Conservation (phyloP, 2,329 filamentous ascomycete species). For the Fusarium globosum region DNA sequence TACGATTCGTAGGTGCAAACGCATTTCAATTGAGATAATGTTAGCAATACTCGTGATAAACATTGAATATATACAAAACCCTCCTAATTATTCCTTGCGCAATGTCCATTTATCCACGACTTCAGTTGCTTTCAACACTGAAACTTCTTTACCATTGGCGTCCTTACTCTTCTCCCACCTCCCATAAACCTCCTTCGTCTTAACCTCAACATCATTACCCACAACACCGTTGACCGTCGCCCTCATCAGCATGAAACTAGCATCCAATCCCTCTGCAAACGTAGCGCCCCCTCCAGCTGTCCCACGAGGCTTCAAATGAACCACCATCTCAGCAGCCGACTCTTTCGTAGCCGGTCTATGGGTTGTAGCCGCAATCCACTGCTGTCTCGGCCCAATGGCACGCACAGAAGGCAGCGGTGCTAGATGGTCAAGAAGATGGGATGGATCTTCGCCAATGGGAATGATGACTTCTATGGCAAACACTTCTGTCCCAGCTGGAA, state of each 20-base stretch:
- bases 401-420: neutral
- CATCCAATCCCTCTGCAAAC: neutral
- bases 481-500: neutral
- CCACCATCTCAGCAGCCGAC: neutral
- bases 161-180: neutral
- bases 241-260: neutral
- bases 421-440: neutral
- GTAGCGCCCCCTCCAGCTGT: neutral
- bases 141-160: neutral
- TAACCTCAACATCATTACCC: neutral
- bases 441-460: neutral
- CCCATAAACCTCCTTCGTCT: neutral
- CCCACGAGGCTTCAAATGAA: neutral
- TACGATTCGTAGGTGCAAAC: too few relatives aligned
- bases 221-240: neutral
- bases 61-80: accelerated
- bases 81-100: neutral
- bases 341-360: neutral
- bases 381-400: neutral
- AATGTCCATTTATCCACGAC: neutral
- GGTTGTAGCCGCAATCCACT: neutral
- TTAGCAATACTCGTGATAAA: neutral
- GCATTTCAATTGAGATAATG: too few relatives aligned
- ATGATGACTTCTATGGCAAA: neutral
- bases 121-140: neutral